Conservation (phyloP, 176 grass and related monocot species). For the Phoenix roebelenii region DNA sequence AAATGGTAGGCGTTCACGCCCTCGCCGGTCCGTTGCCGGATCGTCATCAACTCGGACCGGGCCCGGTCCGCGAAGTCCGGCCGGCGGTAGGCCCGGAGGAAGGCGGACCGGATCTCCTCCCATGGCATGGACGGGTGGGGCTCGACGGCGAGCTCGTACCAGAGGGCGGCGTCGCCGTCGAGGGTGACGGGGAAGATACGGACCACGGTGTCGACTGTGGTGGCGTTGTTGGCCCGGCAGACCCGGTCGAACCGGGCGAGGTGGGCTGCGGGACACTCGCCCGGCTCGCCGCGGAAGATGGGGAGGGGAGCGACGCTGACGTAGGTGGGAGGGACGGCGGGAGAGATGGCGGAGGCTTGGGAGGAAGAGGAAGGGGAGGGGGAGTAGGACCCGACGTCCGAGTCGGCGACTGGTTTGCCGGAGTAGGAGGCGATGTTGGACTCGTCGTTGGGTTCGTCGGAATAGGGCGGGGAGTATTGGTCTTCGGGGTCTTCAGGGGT, state of each 20-base stretch:
- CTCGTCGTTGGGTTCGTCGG: too few relatives aligned
- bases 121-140: conserved; percentile 16
- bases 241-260: conserved; percentile 44
- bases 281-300: conserved; percentile 49
- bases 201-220: conserved; percentile 14
- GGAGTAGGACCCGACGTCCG: neutral
- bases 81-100: conserved; percentile 43
- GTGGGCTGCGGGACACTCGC: conserved; percentile 48
- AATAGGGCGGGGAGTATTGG: too few relatives aligned
- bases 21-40: conserved; percentile 33
- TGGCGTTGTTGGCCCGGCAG: conserved; percentile 37
- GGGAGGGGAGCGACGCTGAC: conserved; percentile 26
- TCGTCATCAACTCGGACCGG: conserved; percentile 29
- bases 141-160: conserved; percentile 27
- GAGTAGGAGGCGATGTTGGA: too few relatives aligned
- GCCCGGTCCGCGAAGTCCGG: conserved; percentile 33
- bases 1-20: conserved; percentile 44
- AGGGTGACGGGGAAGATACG: conserved; percentile 57
- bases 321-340: conserved; percentile 18
- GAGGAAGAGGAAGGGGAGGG: neutral
- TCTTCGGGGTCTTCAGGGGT: too few relatives aligned
- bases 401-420: too few relatives aligned
- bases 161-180: conserved; percentile 49
- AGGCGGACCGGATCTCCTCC: conserved; percentile 34
- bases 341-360: conserved; percentile 1